These are phyloP conservation scores for Globisporangium splendens DNA, from an alignment of 352 stramenopile genomes.

Conservation along the genomic window DNA sequence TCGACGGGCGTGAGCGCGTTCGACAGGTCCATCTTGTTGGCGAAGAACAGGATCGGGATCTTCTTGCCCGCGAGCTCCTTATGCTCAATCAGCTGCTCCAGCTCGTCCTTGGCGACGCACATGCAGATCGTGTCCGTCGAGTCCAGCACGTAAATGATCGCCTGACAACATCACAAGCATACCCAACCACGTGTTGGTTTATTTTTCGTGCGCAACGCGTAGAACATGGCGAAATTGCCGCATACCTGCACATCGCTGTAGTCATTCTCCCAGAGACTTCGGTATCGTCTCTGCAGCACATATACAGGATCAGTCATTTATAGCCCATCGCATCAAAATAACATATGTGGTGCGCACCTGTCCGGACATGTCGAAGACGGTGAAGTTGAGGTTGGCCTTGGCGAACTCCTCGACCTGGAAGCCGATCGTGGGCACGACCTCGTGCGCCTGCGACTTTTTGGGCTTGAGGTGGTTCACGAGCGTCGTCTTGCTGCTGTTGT, in stretches of 20 bases:
- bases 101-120: conserved; percentile 84
- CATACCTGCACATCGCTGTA: conserved; percentile 68
- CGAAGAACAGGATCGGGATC: conserved; percentile 82
- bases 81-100: conserved; percentile 83
- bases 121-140: conserved; percentile 85
- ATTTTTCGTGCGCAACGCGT: too few species aligned
- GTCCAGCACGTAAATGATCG: conserved; percentile 90
- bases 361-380: conserved; percentile 90
- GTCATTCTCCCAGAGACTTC: conserved; percentile 85
- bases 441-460: conserved; percentile 75
- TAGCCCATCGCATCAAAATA: neutral
- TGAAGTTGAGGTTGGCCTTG: conserved; percentile 91
- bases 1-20: conserved; percentile 72
- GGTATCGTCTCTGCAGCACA: conserved; percentile 60
- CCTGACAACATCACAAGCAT: conserved; percentile 20
- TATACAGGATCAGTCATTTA: neutral
- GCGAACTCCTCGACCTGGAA: conserved; percentile 89
- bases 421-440: conserved; percentile 87
- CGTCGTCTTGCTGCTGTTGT: conserved; percentile 91
- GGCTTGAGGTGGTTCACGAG: conserved; percentile 92
- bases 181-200: too few species aligned
- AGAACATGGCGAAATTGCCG: neutral
- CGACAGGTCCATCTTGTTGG: conserved; percentile 86
- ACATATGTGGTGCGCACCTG: conserved; percentile 20
- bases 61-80: conserved; percentile 69